These are phyloP conservation scores for Sporothrix variecibatus DNA, from an alignment of 2,329 filamentous ascomycete genomes.

Conservation along the genomic window DNA sequence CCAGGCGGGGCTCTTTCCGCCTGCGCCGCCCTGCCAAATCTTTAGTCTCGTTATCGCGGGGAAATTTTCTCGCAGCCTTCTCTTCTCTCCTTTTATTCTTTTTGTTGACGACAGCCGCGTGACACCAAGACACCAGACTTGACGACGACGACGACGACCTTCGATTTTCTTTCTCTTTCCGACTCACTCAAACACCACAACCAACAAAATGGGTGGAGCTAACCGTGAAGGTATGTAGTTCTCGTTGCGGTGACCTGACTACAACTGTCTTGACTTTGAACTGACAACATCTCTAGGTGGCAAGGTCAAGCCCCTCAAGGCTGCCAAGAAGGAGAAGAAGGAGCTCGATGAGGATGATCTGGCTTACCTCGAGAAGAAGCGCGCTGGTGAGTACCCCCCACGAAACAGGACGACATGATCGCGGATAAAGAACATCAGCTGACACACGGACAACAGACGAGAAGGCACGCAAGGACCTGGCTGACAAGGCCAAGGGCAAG, in stretches of 20 bases:
- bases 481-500: slow-evolving; percentile 81
- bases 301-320: slow-evolving; percentile 84
- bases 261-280: no score
- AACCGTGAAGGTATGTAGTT: slow-evolving; percentile 61
- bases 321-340: slow-evolving; percentile 79
- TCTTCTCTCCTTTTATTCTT: not conserved
- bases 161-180: not conserved
- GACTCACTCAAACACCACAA: not conserved
- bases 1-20: not conserved
- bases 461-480: slow-evolving; percentile 81
- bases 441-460: slow-evolving; percentile 58
- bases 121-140: not conserved
- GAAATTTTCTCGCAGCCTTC: slow-evolving; percentile 25
- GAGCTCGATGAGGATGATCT: slow-evolving; percentile 86
- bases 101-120: slow-evolving; percentile 7
- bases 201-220: slow-evolving; percentile 61
- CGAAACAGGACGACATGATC: not conserved
- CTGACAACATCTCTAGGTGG: slow-evolving; percentile 58
- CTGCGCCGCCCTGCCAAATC: not conserved
- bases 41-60: slow-evolving; percentile 15
- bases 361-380: slow-evolving; percentile 81
- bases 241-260: not conserved
- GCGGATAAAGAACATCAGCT: not conserved
- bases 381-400: slow-evolving; percentile 67
- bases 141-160: not conserved